phyloP scores from a whole-genome alignment of 257 asterid genomes.

The Przewalskia tangutica region DNA sequence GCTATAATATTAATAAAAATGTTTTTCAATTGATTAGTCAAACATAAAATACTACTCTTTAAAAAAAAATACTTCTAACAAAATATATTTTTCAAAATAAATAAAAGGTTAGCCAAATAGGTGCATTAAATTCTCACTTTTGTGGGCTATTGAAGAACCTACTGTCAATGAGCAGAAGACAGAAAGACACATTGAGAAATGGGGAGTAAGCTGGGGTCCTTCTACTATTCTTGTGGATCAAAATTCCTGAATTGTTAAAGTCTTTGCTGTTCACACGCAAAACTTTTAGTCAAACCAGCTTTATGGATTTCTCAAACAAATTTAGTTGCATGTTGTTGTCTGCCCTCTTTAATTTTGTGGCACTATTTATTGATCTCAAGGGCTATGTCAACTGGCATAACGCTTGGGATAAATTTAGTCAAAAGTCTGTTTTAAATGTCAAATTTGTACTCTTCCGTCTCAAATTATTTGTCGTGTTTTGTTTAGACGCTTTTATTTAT shows the following conservation, averaged over 20 bases:
- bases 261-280: conserved; percentile 2
- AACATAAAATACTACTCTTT: no score
- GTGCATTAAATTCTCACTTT: neutral
- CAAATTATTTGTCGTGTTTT: no score
- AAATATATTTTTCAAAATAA: no score
- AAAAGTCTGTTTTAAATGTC: neutral
- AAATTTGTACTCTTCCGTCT: neutral
- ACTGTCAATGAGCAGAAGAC: conserved; percentile 5
- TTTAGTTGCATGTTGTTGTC: neutral
- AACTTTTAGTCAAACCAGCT: neutral
- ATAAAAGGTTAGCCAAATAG: no score
- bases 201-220: neutral
- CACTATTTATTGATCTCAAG: neutral
- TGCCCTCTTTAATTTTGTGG: neutral
- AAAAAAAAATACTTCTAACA: no score
- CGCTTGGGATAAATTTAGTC: neutral
- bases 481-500: no score
- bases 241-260: neutral
- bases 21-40: no score
- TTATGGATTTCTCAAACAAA: neutral
- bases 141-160: neutral
- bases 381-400: neutral
- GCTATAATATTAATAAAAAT: no score
- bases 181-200: neutral
- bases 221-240: neutral